phyloP scores from a whole-genome alignment of 257 asterid genomes.

The Nicotiana obtusifolia region DNA sequence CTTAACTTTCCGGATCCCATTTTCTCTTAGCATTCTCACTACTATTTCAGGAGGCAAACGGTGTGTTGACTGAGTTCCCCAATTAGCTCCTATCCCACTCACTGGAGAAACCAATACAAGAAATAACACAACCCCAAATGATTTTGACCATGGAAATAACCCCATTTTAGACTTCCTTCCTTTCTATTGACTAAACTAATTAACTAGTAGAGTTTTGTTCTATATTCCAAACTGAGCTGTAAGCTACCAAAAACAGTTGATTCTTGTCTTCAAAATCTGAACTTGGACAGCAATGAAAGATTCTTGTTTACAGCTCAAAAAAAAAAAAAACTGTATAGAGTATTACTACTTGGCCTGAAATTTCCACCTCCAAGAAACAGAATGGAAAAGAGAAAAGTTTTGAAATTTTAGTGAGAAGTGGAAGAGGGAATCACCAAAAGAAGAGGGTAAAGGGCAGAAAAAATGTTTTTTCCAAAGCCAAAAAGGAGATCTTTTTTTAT shows the following conservation, averaged over 20 bases:
- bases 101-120: conserved; percentile 24
- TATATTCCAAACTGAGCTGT: conserved; percentile 6
- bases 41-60: conserved; percentile 53
- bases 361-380: neutral
- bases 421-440: conserved; percentile 5
- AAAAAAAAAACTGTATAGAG: neutral
- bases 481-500: neutral
- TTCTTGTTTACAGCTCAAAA: neutral
- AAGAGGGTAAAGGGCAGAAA: neutral
- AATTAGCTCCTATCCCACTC: conserved; percentile 75
- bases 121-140: conserved; percentile 6
- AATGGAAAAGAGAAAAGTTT: neutral
- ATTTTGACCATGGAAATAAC: conserved; percentile 4
- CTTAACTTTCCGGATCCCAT: conserved; percentile 76
- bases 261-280: neutral
- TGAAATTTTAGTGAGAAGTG: neutral
- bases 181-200: neutral
- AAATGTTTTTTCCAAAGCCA: neutral
- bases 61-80: conserved; percentile 83
- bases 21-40: conserved; percentile 69
- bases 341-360: neutral
- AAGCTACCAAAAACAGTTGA: neutral
- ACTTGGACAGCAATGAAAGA: neutral
- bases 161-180: conserved; percentile 14
- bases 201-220: neutral